Percentiles rank a stretch among this genome's conserved stretches.
These are phyloP conservation scores for Aspergillus olivimuriae DNA, from an alignment of 495 filamentous ascomycete genomes.

Conservation along the genomic window DNA sequence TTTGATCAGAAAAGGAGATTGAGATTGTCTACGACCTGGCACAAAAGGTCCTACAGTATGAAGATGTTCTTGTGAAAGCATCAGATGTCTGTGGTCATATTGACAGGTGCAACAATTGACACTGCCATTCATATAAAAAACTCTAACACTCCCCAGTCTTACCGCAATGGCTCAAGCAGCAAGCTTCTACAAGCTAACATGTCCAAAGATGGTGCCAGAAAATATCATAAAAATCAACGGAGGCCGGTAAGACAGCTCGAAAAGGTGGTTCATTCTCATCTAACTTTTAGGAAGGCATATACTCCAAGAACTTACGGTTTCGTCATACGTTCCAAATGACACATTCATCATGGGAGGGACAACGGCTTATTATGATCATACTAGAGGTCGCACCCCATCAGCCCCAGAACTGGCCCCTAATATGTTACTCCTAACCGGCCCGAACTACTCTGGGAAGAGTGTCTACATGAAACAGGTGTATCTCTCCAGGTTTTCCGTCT, in stretches of 20 bases:
- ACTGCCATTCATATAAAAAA: neutral
- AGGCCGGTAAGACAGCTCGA: slow-evolving; percentile 52
- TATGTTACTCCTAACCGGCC: slow-evolving; percentile 82
- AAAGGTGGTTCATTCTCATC: neutral
- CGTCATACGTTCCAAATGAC: slow-evolving; percentile 83
- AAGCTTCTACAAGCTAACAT: slow-evolving; percentile 61
- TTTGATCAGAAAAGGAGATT: slow-evolving; percentile 88
- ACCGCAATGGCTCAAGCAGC: slow-evolving; percentile 78
- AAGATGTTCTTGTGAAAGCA: slow-evolving; percentile 55
- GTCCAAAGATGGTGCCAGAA: slow-evolving; percentile 61
- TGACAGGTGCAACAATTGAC: too few relatives aligned
- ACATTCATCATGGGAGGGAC: slow-evolving; percentile 61
- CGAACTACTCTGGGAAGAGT: slow-evolving; percentile 95
- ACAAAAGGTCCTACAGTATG: slow-evolving; percentile 62
- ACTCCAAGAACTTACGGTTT: slow-evolving; percentile 81
- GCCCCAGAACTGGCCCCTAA: slow-evolving; percentile 51
- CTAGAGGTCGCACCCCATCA: too few relatives aligned
- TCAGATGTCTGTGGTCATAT: slow-evolving; percentile 82
- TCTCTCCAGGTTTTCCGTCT: too few relatives aligned
- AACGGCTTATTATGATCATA: too few relatives aligned
- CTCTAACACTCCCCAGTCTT: slow-evolving; percentile 45
- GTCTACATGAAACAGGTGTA: slow-evolving; percentile 84
- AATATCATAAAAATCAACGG: slow-evolving; percentile 73
- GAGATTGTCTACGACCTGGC: slow-evolving; percentile 79
- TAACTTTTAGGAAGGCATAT: slow-evolving; percentile 53